These are phyloP conservation scores for Xerophyta viscosa DNA, from an alignment of 106 monocot species.

Conservation along the genomic window DNA sequence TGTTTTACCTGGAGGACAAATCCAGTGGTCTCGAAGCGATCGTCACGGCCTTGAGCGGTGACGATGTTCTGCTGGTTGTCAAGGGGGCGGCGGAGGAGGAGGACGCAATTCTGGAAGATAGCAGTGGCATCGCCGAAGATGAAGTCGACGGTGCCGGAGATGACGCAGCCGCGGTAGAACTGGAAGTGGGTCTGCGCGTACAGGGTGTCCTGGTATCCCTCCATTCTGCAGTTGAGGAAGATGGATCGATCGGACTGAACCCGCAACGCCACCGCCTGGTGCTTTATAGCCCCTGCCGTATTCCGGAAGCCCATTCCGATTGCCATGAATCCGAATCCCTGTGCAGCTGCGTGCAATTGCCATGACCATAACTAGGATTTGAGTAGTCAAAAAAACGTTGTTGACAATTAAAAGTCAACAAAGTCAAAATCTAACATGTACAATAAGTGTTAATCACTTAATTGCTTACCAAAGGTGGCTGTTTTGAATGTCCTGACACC, in stretches of 20 bases:
- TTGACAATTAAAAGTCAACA: too few species aligned
- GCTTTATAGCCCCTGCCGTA: conserved; percentile 13
- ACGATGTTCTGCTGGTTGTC: conserved; percentile 25
- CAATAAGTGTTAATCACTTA: too few species aligned
- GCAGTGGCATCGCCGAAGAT: conserved; percentile 39
- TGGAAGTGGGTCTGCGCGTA: conserved; percentile 34
- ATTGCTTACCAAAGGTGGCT: conserved; percentile 22
- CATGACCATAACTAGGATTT: neutral
- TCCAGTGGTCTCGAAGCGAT: conserved; percentile 7
- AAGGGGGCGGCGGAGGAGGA: conserved; percentile 12
- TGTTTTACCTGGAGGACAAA: conserved; percentile 2
- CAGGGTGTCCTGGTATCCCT: conserved; percentile 48
- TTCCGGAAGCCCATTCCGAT: neutral
- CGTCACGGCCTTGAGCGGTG: conserved; percentile 69
- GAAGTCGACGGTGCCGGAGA: conserved; percentile 33
- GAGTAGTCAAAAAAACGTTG: too few species aligned
- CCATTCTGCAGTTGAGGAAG: conserved; percentile 35
- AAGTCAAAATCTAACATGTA: too few species aligned
- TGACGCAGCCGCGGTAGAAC: conserved; percentile 34
- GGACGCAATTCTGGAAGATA: conserved; percentile 33
- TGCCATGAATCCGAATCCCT: conserved; percentile 5
- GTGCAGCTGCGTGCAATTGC: conserved; percentile 8
- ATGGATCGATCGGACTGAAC: conserved; percentile 20
- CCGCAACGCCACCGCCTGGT: conserved; percentile 38
- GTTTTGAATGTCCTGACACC: conserved; percentile 7